A percentile compares a stretch with the other conserved stretches of the same genome.
phyloP scores from a whole-genome alignment of 108 stramenopile species.

The Skeletonema marinoi region DNA sequence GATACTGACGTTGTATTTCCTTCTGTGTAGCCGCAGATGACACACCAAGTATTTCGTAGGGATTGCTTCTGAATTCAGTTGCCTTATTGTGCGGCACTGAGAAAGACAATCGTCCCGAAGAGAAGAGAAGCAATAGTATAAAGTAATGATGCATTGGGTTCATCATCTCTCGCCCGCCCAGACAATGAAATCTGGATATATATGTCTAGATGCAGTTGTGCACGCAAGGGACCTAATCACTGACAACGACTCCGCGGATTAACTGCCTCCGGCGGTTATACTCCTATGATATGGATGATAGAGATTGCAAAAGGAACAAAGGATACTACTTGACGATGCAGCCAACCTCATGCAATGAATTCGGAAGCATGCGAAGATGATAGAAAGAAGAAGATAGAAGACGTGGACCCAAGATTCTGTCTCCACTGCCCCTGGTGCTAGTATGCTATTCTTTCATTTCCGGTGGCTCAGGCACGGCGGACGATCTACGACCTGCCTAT shows the following conservation, averaged over 20 bases:
- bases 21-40: conserved; percentile 41
- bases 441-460: no score
- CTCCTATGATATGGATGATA: no score
- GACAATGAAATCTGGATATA: neutral
- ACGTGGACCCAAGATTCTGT: no score
- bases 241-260: neutral
- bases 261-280: no score
- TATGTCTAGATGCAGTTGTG: neutral
- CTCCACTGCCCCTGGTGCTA: no score
- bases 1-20: conserved; percentile 66
- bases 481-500: no score
- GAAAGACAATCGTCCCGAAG: neutral
- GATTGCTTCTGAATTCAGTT: conserved; percentile 45
- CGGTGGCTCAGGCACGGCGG: no score
- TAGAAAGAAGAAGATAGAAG: no score
- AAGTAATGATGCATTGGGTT: neutral
- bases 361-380: no score
- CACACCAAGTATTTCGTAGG: conserved; percentile 67
- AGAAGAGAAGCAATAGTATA: neutral
- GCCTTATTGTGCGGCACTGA: neutral
- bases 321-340: no score
- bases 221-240: neutral
- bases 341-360: no score
- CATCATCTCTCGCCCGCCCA: neutral
- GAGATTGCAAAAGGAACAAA: no score